A percentile compares a stretch with the other conserved stretches of the same genome.
Conservation (phyloP, 78 protist genomes). For the Pigoraptor vietnamica region DNA sequence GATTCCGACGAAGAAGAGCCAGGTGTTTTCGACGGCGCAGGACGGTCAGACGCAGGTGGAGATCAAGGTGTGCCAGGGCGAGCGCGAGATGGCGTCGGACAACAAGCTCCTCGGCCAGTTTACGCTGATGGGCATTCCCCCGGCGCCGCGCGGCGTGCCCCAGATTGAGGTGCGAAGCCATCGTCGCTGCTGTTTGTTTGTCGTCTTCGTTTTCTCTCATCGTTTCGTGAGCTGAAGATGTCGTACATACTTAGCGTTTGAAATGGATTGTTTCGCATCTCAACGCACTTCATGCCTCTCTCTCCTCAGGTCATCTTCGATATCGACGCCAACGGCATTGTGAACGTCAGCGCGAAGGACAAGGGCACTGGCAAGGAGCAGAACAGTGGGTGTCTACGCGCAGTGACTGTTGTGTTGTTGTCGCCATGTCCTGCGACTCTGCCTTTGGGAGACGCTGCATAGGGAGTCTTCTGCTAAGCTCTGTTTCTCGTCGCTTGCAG, state of each 20-base stretch:
- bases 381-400: slow-evolving; percentile 45
- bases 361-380: slow-evolving; percentile 71
- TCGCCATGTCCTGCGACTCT: no score
- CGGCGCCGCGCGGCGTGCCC: slow-evolving; percentile 96
- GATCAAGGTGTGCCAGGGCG: slow-evolving; percentile 98
- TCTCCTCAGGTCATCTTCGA: slow-evolving; percentile 89
- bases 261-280: no score
- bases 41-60: slow-evolving; percentile 98
- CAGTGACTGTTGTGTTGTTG: neutral
- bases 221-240: no score
- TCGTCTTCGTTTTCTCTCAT: neutral
- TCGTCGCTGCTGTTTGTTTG: neutral
- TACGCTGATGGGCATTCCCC: slow-evolving; percentile 92
- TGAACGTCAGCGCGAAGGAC: slow-evolving; percentile 92
- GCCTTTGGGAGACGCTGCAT: no score
- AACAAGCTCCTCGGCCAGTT: slow-evolving; percentile 94
- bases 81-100: slow-evolving; percentile 94
- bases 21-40: slow-evolving; percentile 93
- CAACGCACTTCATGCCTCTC: neutral
- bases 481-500: slow-evolving; percentile 51
- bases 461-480: no score
- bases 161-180: slow-evolving; percentile 82
- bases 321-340: slow-evolving; percentile 92
- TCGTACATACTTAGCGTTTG: no score
- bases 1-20: slow-evolving; percentile 87